Evolutionary conservation across 352 stramenopile genomes (phyloP).

Genomic region (Globisporangium spinosum): DNA sequence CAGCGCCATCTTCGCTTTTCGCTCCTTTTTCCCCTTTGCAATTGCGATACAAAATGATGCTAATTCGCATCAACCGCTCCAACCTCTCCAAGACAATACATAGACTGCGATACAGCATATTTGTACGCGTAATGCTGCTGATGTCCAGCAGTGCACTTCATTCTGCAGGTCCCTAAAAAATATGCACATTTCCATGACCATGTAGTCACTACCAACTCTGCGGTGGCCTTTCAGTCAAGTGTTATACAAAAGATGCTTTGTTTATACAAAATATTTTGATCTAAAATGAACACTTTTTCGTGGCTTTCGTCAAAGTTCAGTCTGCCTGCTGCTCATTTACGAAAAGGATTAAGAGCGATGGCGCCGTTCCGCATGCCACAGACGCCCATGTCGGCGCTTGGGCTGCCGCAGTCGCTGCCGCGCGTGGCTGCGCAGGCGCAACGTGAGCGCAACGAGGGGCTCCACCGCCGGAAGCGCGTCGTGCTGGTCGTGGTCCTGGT

Average conservation of each 20-base stretch:
- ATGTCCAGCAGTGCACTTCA: background rate
- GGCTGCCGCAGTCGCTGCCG: constrained; percentile 40
- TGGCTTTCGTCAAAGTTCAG: constrained; percentile 3
- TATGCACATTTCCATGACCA: too few relatives aligned
- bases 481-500: constrained; percentile 23
- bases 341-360: background rate
- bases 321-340: background rate
- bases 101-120: background rate
- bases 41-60: background rate
- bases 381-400: constrained; percentile 57
- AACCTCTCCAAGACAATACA: background rate
- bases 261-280: too few relatives aligned
- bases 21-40: background rate
- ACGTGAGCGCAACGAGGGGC: constrained; percentile 14
- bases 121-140: background rate
- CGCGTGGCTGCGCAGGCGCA: constrained; percentile 19
- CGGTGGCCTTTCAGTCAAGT: too few relatives aligned
- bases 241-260: too few relatives aligned
- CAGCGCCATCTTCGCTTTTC: constrained; percentile 47
- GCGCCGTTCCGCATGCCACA: constrained; percentile 29
- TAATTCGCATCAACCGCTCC: background rate
- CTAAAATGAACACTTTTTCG: too few relatives aligned
- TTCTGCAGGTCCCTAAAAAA: background rate
- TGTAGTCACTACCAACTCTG: background rate
- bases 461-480: constrained; percentile 19